These are phyloP conservation scores for Pseudogymnoascus sp. DNA, from an alignment of 2,329 filamentous ascomycete species.

Conservation along the genomic window DNA sequence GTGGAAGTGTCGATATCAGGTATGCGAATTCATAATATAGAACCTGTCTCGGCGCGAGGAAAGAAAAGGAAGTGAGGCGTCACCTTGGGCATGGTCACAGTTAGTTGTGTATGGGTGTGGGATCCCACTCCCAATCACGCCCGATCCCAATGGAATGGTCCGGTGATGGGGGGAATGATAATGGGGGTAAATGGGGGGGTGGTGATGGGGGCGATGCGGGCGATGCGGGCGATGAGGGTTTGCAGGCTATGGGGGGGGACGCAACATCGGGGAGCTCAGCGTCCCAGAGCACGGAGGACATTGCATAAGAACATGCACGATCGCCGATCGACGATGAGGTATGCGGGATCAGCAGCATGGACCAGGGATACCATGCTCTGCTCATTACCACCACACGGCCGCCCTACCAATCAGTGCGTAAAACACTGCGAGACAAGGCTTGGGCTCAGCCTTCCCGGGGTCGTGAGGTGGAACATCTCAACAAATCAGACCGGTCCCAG, in stretches of 20 bases:
- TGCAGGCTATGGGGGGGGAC: no score
- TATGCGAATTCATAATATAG: constrained; percentile 1
- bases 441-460: constrained; percentile 4
- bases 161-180: not conserved
- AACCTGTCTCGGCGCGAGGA: not conserved
- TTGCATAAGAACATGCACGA: not conserved
- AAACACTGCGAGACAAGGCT: not conserved
- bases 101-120: not conserved
- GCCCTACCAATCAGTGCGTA: constrained; percentile 1
- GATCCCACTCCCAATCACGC: not conserved
- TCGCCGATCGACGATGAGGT: constrained; percentile 5
- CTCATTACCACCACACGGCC: not conserved
- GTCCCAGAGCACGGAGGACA: not conserved
- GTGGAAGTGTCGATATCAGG: not conserved
- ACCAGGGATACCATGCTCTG: constrained; percentile 6
- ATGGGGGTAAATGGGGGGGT: not conserved
- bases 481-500: not conserved
- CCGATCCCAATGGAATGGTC: not conserved
- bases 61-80: constrained; percentile 4
- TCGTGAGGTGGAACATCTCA: not conserved
- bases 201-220: not conserved
- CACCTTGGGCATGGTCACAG: not conserved
- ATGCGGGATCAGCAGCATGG: constrained; percentile 1
- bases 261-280: constrained; percentile 1
- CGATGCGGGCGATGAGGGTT: not conserved